Evolutionary conservation across 1,139 yeast genomes (phyloP).

Genomic region (Cylindricascospora bacillispora): DNA sequence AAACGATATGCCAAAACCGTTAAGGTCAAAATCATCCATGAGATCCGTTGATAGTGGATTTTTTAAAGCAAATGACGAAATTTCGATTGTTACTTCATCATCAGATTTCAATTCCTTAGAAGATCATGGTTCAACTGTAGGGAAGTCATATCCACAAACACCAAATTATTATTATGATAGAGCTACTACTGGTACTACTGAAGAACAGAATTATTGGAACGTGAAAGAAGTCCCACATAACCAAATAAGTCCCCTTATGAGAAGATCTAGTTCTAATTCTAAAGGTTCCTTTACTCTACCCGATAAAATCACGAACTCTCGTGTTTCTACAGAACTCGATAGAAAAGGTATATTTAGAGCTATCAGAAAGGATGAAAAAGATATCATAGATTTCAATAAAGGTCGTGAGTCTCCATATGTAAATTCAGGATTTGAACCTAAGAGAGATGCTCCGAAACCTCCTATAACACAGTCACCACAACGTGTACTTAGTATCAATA

Average conservation of each 20-base stretch:
- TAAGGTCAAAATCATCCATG: conserved; percentile 18
- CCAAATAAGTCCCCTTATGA: conserved; percentile 5
- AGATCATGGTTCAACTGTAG: conserved; percentile 15
- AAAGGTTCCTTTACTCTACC: not conserved
- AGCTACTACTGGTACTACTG: conserved; percentile 14
- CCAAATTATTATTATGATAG: conserved; percentile 24
- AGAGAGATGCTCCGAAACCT: conserved; percentile 50
- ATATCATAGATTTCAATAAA: conserved; percentile 74
- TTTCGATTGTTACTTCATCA: conserved; percentile 19
- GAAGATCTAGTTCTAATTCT: conserved; percentile 2
- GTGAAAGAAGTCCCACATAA: conserved; percentile 34
- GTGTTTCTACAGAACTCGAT: conserved; percentile 22
- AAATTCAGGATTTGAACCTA: conserved; percentile 39
- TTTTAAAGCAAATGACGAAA: conserved; percentile 19
- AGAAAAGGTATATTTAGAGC: too few relatives aligned
- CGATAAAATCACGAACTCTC: conserved; percentile 7
- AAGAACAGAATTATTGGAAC: conserved; percentile 47
- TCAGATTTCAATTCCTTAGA: conserved; percentile 24
- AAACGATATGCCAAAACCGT: conserved; percentile 8
- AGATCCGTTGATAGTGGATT: conserved; percentile 17
- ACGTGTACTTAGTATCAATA: conserved; percentile 7
- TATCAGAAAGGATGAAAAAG: conserved; percentile 44
- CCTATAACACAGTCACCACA: conserved; percentile 36
- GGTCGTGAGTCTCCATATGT: conserved; percentile 64
- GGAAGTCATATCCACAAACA: conserved; percentile 23